These are phyloP conservation scores for Colletotrichum incanum DNA, from an alignment of 2,329 filamentous ascomycete species.

Conservation along the genomic window DNA sequence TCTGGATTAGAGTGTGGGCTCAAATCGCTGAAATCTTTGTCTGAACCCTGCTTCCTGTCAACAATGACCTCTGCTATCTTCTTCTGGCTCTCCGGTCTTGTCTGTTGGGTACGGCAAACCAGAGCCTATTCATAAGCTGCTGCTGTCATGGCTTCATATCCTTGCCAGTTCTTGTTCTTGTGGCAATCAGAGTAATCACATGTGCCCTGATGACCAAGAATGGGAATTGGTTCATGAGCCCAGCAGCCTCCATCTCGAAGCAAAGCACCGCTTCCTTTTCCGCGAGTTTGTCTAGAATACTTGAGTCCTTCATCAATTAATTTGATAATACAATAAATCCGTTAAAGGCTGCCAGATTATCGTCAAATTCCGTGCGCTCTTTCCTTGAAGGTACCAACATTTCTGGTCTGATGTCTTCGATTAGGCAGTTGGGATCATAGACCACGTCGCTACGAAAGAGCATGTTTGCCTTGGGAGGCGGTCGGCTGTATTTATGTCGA, in stretches of 20 bases:
- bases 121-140: conserved; percentile 47
- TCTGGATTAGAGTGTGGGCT: background rate
- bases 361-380: background rate
- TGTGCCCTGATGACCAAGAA: conserved; percentile 56
- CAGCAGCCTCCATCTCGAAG: conserved; percentile 46
- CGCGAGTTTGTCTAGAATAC: conserved; percentile 50
- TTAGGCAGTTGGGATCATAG: background rate
- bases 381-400: background rate
- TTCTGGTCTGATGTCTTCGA: background rate
- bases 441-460: background rate
- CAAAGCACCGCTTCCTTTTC: conserved; percentile 41
- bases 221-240: background rate
- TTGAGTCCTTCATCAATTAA: conserved; percentile 54
- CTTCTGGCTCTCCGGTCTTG: background rate
- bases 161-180: conserved; percentile 56
- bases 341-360: conserved; percentile 39
- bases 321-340: conserved; percentile 52
- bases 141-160: conserved; percentile 53
- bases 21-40: background rate
- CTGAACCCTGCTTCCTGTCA: background rate
- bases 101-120: background rate
- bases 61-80: background rate
- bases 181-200: conserved; percentile 59
- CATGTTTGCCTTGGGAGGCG: background rate
- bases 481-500: background rate